Evolutionary conservation across 1,284 basidiomycete species (phyloP).

Genomic region (Ganoderma boninense): DNA sequence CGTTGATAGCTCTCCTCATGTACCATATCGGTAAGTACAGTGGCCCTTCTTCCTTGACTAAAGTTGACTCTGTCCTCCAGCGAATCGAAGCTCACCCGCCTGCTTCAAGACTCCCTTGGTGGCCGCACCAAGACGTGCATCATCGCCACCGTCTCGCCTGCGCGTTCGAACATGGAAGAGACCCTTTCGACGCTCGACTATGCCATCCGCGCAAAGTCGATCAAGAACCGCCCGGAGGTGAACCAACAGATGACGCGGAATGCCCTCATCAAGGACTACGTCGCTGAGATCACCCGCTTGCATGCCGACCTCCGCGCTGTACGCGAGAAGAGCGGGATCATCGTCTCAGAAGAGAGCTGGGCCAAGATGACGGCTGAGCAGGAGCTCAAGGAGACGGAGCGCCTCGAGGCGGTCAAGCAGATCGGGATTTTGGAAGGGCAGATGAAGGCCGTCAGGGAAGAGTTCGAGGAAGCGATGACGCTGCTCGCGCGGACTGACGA

Average conservation of each 20-base stretch:
- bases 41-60: not conserved
- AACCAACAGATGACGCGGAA: slow-evolving; percentile 96
- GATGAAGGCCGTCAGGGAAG: slow-evolving; percentile 81
- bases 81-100: slow-evolving; percentile 94
- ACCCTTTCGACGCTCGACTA: slow-evolving; percentile 98
- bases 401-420: slow-evolving; percentile 84
- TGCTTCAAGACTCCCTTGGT: slow-evolving; percentile 99
- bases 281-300: slow-evolving; percentile 94
- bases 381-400: slow-evolving; percentile 77
- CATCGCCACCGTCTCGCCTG: slow-evolving; percentile 95
- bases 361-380: slow-evolving; percentile 82
- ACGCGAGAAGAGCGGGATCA: slow-evolving; percentile 95
- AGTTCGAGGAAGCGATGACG: slow-evolving; percentile 89
- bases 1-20: slow-evolving; percentile 91
- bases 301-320: slow-evolving; percentile 92
- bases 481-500: slow-evolving; percentile 78
- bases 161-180: slow-evolving; percentile 94
- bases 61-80: slow-evolving; percentile 44
- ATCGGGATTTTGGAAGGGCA: slow-evolving; percentile 87
- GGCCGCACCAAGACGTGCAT: slow-evolving; percentile 98
- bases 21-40: slow-evolving; percentile 85
- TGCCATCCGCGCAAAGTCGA: slow-evolving; percentile 94
- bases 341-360: slow-evolving; percentile 91
- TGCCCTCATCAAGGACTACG: slow-evolving; percentile 93
- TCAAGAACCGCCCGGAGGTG: slow-evolving; percentile 94